These are phyloP conservation scores for Talaromyces nanjingensis DNA, from an alignment of 495 filamentous ascomycete species.

Conservation along the genomic window DNA sequence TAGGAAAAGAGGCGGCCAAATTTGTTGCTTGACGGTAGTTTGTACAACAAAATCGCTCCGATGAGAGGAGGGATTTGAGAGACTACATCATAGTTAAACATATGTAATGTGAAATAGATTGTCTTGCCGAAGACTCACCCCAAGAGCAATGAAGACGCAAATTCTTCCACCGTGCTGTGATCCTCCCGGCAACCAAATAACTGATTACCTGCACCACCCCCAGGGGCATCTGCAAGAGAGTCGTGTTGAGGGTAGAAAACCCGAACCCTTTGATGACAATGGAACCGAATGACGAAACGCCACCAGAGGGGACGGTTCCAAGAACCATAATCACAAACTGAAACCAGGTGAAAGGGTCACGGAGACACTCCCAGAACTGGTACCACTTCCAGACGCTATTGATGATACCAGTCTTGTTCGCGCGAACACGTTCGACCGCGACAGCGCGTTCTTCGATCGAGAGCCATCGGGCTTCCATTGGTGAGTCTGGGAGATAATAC, in stretches of 20 bases:
- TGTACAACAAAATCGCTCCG: background rate
- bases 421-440: constrained; percentile 44
- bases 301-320: constrained; percentile 18
- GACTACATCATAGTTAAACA: background rate
- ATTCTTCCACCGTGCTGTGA: background rate
- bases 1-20: background rate
- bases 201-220: background rate
- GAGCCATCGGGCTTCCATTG: constrained; percentile 35
- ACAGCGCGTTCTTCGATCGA: constrained; percentile 34
- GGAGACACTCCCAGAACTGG: constrained; percentile 40
- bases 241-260: constrained; percentile 15
- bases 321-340: constrained; percentile 14
- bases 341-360: constrained; percentile 30
- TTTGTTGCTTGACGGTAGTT: background rate
- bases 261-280: constrained; percentile 29
- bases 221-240: background rate
- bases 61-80: background rate
- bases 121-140: background rate
- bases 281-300: constrained; percentile 25
- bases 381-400: constrained; percentile 47
- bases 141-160: background rate
- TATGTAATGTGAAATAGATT: background rate
- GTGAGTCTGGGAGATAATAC: constrained; percentile 41
- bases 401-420: constrained; percentile 48
- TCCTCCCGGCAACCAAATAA: background rate